Evolutionary conservation across 1,284 basidiomycete genomes (phyloP).

Genomic region (Fomitopsis palustris): DNA sequence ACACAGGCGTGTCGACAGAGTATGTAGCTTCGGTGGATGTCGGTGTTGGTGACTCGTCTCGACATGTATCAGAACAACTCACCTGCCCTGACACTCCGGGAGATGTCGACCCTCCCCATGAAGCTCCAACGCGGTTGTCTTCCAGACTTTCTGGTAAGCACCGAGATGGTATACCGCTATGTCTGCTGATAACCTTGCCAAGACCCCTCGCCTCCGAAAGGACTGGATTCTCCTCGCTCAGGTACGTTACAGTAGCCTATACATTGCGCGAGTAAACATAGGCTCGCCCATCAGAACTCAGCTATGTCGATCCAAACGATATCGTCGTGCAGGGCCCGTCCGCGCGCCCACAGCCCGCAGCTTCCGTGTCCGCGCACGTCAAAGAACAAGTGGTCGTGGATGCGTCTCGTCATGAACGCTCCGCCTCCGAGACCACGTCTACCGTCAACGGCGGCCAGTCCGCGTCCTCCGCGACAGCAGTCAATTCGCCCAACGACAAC

Average conservation of each 20-base stretch:
- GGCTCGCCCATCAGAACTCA: neutral
- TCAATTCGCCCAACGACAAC: neutral
- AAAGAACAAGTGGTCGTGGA: neutral
- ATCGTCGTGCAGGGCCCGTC: neutral
- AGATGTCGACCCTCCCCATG: neutral
- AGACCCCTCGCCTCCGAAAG: neutral
- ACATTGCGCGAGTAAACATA: neutral
- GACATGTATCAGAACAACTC: neutral
- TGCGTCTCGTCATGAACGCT: neutral
- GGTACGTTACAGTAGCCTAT: neutral
- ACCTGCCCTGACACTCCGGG: neutral
- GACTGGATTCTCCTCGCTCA: neutral
- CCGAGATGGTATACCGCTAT: neutral
- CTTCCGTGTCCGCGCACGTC: neutral
- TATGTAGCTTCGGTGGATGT: neutral
- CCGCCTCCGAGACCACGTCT: neutral
- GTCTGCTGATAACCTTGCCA: no score
- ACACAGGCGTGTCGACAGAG: neutral
- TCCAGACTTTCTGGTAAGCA: neutral
- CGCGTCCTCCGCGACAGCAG: neutral
- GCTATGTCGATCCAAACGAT: neutral
- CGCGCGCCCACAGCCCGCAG: neutral
- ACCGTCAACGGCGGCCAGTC: neutral
- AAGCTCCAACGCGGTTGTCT: slow-evolving; percentile 5
- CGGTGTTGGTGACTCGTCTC: neutral